Base-by-base conservation (phyloP, 2,329 filamentous ascomycete species). In the Fusarium chuoi region DNA sequence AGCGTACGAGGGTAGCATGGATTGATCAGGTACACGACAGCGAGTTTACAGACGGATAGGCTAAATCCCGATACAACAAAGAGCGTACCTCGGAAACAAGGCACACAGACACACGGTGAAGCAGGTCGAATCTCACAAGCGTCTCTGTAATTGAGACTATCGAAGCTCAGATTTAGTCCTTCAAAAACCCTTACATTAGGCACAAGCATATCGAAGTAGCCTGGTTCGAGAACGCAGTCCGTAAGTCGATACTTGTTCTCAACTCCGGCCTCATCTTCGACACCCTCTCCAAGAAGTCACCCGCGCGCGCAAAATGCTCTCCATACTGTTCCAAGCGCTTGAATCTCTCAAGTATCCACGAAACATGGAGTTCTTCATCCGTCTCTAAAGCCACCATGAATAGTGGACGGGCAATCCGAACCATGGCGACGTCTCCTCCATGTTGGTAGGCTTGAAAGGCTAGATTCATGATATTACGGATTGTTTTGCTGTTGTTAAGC, bases 391-490 rank as follows among this genome's bases (percentile, higher is more conserved):
- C 41, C 14, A 58, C 55, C 55, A 46, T 46, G 30, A 48, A 58
- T 5, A 58, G 6, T 5, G 55, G 30, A 7, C 39, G 30, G 6
- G 30, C 55, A 26, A 58, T 35, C 28, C 41, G n/a, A 9, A 58
- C 55, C 55, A 58, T 48, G 5, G 55, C 55, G 4, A 6, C 22
- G 18, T 48, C 30, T 17, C 41, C 55, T 2, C 20, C 55, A 7
- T 58, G 30, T 17, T 11, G 8, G n/a, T 46, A 46, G 4, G 41
- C 41, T 13, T 46, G 55, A 3, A 46, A 48, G 3, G 55, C 55
- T 6, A 58, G 55, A 20, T 46, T 58, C 55, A 58, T 58, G n/a
- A 58, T 58, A 6, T 48, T 5, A 5, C 55, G 18, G 17, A 58
- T 35, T 14, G n/a, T 26, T 17, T 48, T 35, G 10, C 42, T 3